A percentile compares a stretch with the other conserved stretches of the same genome.
These are phyloP conservation scores for Citrullus amarus DNA, from an alignment of 306 rosid genomes.

Conservation along the genomic window DNA sequence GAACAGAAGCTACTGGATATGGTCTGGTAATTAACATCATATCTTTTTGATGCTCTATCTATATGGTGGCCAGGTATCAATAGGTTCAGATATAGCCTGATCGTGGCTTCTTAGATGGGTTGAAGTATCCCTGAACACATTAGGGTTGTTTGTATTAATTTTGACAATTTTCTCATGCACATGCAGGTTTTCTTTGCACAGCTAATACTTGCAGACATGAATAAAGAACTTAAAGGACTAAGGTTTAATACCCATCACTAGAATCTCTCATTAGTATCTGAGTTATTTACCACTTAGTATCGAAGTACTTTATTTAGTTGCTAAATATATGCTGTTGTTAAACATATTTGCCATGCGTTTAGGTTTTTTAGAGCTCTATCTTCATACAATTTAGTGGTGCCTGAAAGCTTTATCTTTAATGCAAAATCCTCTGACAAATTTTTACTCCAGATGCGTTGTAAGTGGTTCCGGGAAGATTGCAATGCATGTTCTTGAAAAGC, in stretches of 20 bases:
- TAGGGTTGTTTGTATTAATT: slow-evolving; percentile 2
- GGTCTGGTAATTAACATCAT: slow-evolving; percentile 72
- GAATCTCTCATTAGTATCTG: slow-evolving; percentile 4
- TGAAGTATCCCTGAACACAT: slow-evolving; percentile 8
- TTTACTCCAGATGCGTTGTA: slow-evolving; percentile 57
- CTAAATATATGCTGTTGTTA: neutral
- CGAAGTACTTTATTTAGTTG: neutral
- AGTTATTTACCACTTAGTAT: slow-evolving; percentile 9
- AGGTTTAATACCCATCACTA: slow-evolving; percentile 43
- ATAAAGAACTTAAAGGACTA: slow-evolving; percentile 94
- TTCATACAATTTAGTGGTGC: neutral
- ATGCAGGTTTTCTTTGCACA: slow-evolving; percentile 98
- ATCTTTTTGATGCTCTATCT: slow-evolving; percentile 10
- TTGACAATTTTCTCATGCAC: slow-evolving; percentile 17
- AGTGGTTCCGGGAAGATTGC: slow-evolving; percentile 99
- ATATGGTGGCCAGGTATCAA: slow-evolving; percentile 9
- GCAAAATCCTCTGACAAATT: slow-evolving; percentile 17
- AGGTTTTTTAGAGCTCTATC: neutral
- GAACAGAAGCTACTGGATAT: slow-evolving; percentile 98
- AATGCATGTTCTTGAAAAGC: slow-evolving; percentile 95
- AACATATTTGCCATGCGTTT: neutral
- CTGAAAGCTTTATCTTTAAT: neutral
- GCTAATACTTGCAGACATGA: slow-evolving; percentile 91
- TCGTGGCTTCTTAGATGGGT: neutral
- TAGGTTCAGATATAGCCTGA: neutral